phyloP scores from a whole-genome alignment of 495 filamentous ascomycete genomes.

The Schizothecium vesticola region DNA sequence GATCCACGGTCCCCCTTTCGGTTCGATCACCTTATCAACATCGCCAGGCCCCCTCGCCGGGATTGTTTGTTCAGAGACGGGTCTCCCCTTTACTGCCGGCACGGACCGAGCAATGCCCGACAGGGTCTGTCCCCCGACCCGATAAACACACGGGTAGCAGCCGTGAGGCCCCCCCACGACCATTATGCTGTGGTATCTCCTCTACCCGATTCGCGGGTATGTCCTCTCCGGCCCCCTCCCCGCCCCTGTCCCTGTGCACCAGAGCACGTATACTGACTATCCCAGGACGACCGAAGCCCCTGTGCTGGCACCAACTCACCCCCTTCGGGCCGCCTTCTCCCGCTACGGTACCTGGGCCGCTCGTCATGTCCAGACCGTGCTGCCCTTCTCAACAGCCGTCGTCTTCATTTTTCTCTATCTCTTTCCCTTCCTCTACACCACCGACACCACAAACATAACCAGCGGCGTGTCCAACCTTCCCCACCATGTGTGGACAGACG shows the following conservation, averaged over 20 bases:
- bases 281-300: conserved; percentile 58
- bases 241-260: background rate
- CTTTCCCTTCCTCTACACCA: conserved; percentile 61
- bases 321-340: conserved; percentile 54
- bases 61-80: background rate
- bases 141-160: background rate
- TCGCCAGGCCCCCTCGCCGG: background rate
- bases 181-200: conserved; percentile 56
- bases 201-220: conserved; percentile 59
- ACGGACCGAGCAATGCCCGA: conserved; percentile 10
- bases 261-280: conserved; percentile 9
- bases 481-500: conserved; percentile 72
- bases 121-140: background rate
- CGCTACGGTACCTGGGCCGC: conserved; percentile 59
- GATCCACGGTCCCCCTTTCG: background rate
- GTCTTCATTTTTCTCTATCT: conserved; percentile 61
- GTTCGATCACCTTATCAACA: background rate
- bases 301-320: conserved; percentile 52
- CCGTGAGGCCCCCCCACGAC: background rate
- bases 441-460: conserved; percentile 52
- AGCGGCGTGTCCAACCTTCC: conserved; percentile 58
- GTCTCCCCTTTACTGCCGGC: background rate
- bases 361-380: conserved; percentile 59
- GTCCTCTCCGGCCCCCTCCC: conserved; percentile 22
- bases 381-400: conserved; percentile 58